Evolutionary conservation across 768 basidiomycete genomes (phyloP), one percentile per base, ranked within the genome.

Genomic region (Suillus occidentalis): DNA sequence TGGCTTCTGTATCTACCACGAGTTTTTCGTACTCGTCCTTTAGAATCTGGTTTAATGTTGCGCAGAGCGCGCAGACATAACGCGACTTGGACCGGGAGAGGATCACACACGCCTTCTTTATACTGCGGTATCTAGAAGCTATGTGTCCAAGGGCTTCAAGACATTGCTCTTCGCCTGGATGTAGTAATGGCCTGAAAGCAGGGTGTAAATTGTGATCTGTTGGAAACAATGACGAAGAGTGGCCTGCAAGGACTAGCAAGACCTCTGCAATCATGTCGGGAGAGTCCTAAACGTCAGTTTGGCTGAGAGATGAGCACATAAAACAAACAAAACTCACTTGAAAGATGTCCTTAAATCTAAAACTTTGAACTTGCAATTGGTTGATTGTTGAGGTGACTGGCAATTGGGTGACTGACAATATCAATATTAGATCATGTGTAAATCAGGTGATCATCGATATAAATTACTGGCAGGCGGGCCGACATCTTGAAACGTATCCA

Each of bases 141-240:
- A 96, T 85, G 57, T 84, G 82, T 10, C 86, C 91, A 3, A 97
- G 85, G 12, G 86, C 84, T 71, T 94, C 89, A n/a, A 96, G 83
- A 67, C 89, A 90, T 74, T 95, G 87, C 61, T 89, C 84, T 72
- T 97, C 95, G 12, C 95, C 95, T 3, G 95, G 95, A 71, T 97
- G 95, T 4, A 97, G 85, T 18, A 95, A 85, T 4, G 87, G 81
- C 7, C 75, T 72, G 70, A 94, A 89, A 0, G 87, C 83, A 6
- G 90, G 85, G 71, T 88, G 84, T 49, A 92, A 72, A 39, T 77
- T 78, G 65, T 86, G 80, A 63, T 85, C 87, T 31, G 77, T 70
- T 20, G 86, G 83, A 76, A 97, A 95, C 60, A 97, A 81, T 2
- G 93, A 91, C 0, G 95, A 96, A 6, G 86, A 82, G 78, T 97